phyloP scores from a whole-genome alignment of 2,329 filamentous ascomycete genomes.

The Colletotrichum agaves region DNA sequence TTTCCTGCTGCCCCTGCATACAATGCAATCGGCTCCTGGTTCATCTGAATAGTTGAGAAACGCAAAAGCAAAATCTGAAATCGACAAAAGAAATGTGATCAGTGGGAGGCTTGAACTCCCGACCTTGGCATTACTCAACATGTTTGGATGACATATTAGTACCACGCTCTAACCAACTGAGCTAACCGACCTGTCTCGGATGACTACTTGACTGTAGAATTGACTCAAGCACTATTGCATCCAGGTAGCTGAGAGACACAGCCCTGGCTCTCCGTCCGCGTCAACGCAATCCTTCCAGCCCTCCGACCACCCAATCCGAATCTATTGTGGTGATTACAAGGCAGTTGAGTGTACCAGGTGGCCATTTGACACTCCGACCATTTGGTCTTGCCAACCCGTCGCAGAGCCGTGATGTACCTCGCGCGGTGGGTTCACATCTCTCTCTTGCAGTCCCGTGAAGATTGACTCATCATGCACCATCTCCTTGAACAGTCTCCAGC shows the following conservation, averaged over 20 bases:
- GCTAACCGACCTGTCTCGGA: slow-evolving; percentile 4
- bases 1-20: no score
- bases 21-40: no score
- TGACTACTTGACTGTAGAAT: background rate
- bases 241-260: no score
- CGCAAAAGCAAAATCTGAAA: background rate
- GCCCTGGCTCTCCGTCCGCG: no score
- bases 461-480: slow-evolving; percentile 40
- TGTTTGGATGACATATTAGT: slow-evolving; percentile 20
- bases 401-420: no score
- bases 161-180: slow-evolving; percentile 37
- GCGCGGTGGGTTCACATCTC: no score
- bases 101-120: slow-evolving; percentile 36
- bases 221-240: no score
- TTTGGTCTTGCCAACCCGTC: background rate
- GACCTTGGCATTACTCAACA: slow-evolving; percentile 33
- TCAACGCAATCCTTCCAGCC: slow-evolving; percentile 1
- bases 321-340: slow-evolving; percentile 7
- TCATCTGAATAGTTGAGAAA: no score
- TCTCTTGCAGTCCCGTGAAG: background rate
- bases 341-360: background rate
- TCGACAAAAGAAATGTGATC: slow-evolving; percentile 14
- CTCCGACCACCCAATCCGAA: slow-evolving; percentile 31
- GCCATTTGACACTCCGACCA: background rate
- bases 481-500: slow-evolving; percentile 45